phyloP scores from a whole-genome alignment of 2,329 filamentous ascomycete species.

The Apiospora aurea region DNA sequence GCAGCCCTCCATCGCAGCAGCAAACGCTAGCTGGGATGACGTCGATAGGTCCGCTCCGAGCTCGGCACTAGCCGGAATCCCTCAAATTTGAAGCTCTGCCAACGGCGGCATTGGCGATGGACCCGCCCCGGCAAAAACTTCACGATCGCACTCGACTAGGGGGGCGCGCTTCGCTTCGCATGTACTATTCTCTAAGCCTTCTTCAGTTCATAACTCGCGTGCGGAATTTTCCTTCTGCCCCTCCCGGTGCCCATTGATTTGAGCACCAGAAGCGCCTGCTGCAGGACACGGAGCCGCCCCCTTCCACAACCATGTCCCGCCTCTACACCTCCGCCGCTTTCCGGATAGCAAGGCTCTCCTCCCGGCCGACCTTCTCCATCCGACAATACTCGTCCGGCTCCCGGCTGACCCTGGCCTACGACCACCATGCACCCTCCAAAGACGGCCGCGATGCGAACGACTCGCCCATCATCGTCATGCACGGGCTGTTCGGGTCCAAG shows the following conservation, averaged over 20 bases:
- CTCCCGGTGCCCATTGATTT: background rate
- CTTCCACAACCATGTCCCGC: constrained; percentile 44
- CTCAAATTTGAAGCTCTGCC: constrained; percentile 16
- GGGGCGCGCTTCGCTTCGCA: background rate
- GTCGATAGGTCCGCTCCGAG: constrained; percentile 1
- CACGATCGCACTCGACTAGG: background rate
- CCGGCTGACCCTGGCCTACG: constrained; percentile 62
- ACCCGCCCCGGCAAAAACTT: constrained; percentile 17
- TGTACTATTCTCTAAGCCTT: background rate
- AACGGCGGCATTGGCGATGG: background rate
- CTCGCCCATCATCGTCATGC: constrained; percentile 82
- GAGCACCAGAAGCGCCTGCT: background rate
- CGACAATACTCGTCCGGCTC: constrained; percentile 22
- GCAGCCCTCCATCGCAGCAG: background rate
- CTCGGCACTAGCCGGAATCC: constrained; percentile 9
- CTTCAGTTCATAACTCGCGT: background rate
- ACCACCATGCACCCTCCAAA: constrained; percentile 68
- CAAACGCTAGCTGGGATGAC: constrained; percentile 14
- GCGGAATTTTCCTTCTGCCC: background rate
- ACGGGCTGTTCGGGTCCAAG: constrained; percentile 93
- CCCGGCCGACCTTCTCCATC: constrained; percentile 35
- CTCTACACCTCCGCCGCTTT: constrained; percentile 50
- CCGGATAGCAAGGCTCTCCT: constrained; percentile 34
- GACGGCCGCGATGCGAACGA: constrained; percentile 46
- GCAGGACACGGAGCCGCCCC: background rate